Percentiles rank a stretch among this genome's conserved stretches.
phyloP scores from a whole-genome alignment of 345 rosid species.

The Punica granatum region DNA sequence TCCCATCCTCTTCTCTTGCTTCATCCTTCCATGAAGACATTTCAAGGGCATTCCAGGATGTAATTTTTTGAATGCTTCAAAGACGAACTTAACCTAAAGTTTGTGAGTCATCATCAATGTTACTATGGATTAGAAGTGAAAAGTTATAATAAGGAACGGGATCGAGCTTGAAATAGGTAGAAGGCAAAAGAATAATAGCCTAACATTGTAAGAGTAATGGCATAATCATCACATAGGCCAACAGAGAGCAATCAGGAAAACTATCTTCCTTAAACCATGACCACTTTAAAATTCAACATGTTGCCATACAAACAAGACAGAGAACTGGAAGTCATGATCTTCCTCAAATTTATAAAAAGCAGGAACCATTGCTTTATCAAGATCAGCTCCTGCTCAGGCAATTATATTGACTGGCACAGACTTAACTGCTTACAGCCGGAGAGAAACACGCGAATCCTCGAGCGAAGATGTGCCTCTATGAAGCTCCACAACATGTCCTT shows the following conservation, averaged over 20 bases:
- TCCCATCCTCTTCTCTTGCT: constrained; percentile 74
- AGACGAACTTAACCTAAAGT: constrained; percentile 76
- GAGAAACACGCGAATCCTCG: constrained; percentile 80
- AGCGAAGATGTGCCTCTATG: constrained; percentile 68
- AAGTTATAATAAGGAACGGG: neutral
- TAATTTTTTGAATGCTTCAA: constrained; percentile 87
- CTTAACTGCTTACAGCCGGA: constrained; percentile 88
- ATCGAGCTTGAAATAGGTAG: neutral
- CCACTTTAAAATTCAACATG: neutral
- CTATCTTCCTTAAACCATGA: neutral
- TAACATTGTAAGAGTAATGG: neutral
- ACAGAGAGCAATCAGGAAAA: neutral
- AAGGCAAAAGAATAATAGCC: neutral
- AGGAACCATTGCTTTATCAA: neutral
- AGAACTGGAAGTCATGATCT: neutral
- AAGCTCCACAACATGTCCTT: constrained; percentile 96
- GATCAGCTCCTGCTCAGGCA: neutral
- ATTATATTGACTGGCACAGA: neutral
- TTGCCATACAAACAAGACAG: neutral
- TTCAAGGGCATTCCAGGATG: constrained; percentile 93
- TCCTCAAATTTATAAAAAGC: neutral
- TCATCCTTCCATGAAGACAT: constrained; percentile 96
- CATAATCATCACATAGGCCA: neutral
- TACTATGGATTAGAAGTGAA: neutral
- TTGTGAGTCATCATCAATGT: neutral